Conservation (phyloP, 139 green algal genomes). For the Chlamydomonas sphaeroides region DNA sequence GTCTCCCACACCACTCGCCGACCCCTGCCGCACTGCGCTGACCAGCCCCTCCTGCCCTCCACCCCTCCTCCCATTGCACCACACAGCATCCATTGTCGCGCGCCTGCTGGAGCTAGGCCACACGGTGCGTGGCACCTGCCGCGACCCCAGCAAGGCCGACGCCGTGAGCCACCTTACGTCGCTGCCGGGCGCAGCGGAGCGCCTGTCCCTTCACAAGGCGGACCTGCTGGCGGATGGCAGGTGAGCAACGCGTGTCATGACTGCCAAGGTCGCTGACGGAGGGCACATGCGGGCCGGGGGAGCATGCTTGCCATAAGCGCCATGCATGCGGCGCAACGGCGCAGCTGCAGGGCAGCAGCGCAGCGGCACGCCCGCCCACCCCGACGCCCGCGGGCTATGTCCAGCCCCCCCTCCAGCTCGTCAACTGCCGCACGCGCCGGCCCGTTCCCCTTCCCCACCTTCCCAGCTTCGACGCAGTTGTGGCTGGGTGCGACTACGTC, state of each 20-base stretch:
- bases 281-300: no score
- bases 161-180: constrained; percentile 28
- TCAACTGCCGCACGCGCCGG: no score
- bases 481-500: constrained; percentile 56
- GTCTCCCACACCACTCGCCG: background rate
- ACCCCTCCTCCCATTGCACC: background rate
- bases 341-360: no score
- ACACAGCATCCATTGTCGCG: background rate
- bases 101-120: constrained; percentile 61
- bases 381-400: background rate
- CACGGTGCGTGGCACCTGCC: constrained; percentile 50
- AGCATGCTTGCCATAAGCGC: no score
- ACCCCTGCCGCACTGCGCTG: constrained; percentile 20
- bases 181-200: constrained; percentile 54
- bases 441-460: background rate
- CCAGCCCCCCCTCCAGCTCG: no score
- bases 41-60: no score
- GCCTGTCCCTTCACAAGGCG: constrained; percentile 62
- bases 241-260: background rate
- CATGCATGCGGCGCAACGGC: no score
- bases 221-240: constrained; percentile 43
- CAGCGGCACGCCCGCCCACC: no score
- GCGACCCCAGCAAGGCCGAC: constrained; percentile 31
- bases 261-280: no score
- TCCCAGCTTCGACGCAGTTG: background rate